Evolutionary conservation across 2,329 filamentous ascomycete genomes (phyloP), one percentile per base, ranked within the genome.

Genomic region (Neophaeococcomyces mojaviensis): DNA sequence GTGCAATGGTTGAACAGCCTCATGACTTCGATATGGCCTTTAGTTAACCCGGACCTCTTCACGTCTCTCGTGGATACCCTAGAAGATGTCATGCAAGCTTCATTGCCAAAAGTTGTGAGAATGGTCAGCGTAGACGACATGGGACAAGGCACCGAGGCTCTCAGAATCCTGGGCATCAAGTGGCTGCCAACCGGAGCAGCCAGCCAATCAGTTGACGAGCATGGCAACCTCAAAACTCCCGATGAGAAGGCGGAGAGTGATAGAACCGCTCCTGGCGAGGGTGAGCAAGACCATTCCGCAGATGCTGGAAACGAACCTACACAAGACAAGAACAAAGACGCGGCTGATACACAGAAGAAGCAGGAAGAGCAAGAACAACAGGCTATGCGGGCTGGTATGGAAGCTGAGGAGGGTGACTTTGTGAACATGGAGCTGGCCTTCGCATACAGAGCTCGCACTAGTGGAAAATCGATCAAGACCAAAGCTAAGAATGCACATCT

Each of bases 21-120:
- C 1, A 59, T 88, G 6, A 69, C 74, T 3, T 77, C 82, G 1
- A 73, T 87, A 4, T 88, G 84, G 84, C 82, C 82, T 0, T 69
- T 88, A 24, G 73, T 88, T 57, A 88, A 88, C 57, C 84, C 84
- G 0, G 84, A 88, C 55, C 70, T 88, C 1, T 87, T 88, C 55
- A 72, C 76, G 1, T 79, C 77, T 28, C 61, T 87, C 2, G 75
- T 79, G 0, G 84, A 88, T 56, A 84, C 78, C 22, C 72, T 88
- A 3, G 84, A 88, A 63, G 84, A 88, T 60, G 81, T 88, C 39
- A 88, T 88, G 84, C 84, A 88, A 64, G 83, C 84, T 2, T 84
- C 80, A 7, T 65, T 87, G 15, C 82, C 84, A 0, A 79, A 74
- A 47, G 62, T 84, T 30, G 73, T 87, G 26, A 77, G 83, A 39